Evolutionary conservation across 768 basidiomycete species (phyloP), one percentile per base, ranked within the genome.

Genomic region (Lentinula sp.): DNA sequence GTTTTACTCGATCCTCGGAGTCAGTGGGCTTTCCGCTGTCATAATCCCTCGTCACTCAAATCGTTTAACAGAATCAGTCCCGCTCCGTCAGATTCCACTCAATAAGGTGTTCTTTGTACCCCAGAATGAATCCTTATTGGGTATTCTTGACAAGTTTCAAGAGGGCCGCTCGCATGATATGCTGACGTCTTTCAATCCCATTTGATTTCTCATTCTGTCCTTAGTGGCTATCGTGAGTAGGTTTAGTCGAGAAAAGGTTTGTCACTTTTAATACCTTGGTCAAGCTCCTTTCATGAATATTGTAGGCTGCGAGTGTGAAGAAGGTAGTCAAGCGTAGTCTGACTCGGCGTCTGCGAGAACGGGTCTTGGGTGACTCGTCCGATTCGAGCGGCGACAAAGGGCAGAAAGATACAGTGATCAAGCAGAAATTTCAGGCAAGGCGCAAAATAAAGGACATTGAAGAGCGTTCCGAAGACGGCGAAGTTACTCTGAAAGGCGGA

Each of bases 51-150:
- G 1, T 39, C 18, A 21, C 35, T 53, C 40, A 32, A 43, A 15
- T 56, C 28, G 40, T 21, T 3, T 42, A 42, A 57, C 65, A 88
- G 93, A 95, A 69, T 89, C 91, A 0, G 82, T 86, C 4, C 94
- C 93, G 1, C 76, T 96, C 31, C 85, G 90, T 66, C 86, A 86
- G 62, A 84, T 96, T 48, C 91, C 91, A 0, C 76, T 96, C 50
- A 93, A 94, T 73, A 91, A 87, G 67, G 89, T 95, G 5, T 89
- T 88, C 0, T 90, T 89, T 57, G 90, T 95, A 3, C 90, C 93
- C 2, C 88, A 86, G 48, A 93, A 95, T 66, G 91, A 93, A 71
- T 83, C 93, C 23, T 77, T 96, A 0, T 80, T 95, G 13, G 86
- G 89, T 28, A 91, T 94, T 62, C 78, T 95, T 35, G 93, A 95